Conservation (phyloP, 176 grass and related monocot species). For the Pharus latifolius region DNA sequence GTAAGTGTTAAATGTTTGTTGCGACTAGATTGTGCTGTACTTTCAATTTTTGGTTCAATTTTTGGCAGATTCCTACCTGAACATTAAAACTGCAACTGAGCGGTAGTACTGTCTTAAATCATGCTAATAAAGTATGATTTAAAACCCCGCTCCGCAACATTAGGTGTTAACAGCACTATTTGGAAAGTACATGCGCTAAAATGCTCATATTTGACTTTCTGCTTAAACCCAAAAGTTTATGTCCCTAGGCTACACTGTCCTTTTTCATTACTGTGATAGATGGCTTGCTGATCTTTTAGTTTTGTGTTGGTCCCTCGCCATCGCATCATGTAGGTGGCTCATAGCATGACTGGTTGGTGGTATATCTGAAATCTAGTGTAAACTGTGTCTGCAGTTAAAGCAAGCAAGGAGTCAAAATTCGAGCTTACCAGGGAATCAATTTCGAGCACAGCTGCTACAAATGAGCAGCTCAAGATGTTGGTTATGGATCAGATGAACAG, state of each 20-base stretch:
- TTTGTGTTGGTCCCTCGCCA: neutral
- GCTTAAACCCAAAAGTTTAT: too few relatives aligned
- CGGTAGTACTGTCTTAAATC: neutral
- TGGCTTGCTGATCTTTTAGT: neutral
- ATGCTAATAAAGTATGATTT: neutral
- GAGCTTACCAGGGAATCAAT: slow-evolving; percentile 3
- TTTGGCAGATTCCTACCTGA: neutral
- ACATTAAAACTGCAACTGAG: neutral
- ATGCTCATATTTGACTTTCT: too few relatives aligned
- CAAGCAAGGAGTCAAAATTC: slow-evolving; percentile 13
- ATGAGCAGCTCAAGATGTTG: slow-evolving; percentile 18
- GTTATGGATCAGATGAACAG: slow-evolving; percentile 12
- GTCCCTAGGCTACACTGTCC: too few relatives aligned
- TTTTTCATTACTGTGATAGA: neutral
- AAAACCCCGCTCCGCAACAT: too few relatives aligned
- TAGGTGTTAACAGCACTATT: neutral
- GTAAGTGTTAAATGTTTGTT: slow-evolving; percentile 10
- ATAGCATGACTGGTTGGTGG: neutral
- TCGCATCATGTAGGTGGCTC: neutral
- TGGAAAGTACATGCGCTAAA: too few relatives aligned
- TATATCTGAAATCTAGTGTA: neutral
- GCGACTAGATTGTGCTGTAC: neutral
- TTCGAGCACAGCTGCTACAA: neutral
- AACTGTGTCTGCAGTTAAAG: slow-evolving; percentile 30
- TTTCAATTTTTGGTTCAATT: too few relatives aligned